Evolutionary conservation across 2,329 filamentous ascomycete species (phyloP).

Genomic region (Ophiostoma sp.): DNA sequence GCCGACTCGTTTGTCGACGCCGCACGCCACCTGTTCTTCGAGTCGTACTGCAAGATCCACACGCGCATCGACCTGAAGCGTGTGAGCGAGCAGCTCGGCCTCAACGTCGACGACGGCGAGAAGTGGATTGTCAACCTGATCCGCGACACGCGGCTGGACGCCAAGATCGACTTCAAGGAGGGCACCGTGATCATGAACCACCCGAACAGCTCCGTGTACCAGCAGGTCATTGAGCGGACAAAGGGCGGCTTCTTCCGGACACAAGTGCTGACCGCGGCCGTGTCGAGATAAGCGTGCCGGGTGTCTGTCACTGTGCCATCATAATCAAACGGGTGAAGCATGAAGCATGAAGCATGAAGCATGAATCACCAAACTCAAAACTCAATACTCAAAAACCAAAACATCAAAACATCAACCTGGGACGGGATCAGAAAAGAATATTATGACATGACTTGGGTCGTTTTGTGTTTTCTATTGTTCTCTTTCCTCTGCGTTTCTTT

Average conservation of each 20-base stretch:
- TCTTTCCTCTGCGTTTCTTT: background rate
- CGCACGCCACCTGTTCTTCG: slow-evolving; percentile 92
- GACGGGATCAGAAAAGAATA: slow-evolving; percentile 4
- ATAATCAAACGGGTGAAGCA: too few species aligned
- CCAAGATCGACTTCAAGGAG: slow-evolving; percentile 99
- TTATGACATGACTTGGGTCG: slow-evolving; percentile 9
- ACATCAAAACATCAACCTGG: background rate
- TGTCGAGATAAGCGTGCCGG: slow-evolving; percentile 35
- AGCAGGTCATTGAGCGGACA: slow-evolving; percentile 98
- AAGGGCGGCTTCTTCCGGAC: slow-evolving; percentile 99
- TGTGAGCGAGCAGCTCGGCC: slow-evolving; percentile 81
- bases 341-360: too few species aligned
- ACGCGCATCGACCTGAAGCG: slow-evolving; percentile 98
- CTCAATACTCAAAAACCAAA: too few species aligned
- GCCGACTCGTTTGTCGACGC: slow-evolving; percentile 89
- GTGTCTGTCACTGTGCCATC: too few species aligned
- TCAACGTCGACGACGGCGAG: slow-evolving; percentile 92
- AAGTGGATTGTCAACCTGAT: slow-evolving; percentile 99
- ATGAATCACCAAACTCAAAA: too few species aligned
- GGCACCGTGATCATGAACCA: slow-evolving; percentile 99
- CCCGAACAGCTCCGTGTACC: slow-evolving; percentile 95
- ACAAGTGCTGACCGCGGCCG: slow-evolving; percentile 75
- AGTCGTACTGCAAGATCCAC: slow-evolving; percentile 99
- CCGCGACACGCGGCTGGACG: slow-evolving; percentile 91
- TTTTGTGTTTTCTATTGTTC: slow-evolving; percentile 2